Percentiles rank a stretch among this genome's conserved stretches.
Conservation (phyloP, 768 basidiomycete genomes). For the Psilocybe cyanescens region DNA sequence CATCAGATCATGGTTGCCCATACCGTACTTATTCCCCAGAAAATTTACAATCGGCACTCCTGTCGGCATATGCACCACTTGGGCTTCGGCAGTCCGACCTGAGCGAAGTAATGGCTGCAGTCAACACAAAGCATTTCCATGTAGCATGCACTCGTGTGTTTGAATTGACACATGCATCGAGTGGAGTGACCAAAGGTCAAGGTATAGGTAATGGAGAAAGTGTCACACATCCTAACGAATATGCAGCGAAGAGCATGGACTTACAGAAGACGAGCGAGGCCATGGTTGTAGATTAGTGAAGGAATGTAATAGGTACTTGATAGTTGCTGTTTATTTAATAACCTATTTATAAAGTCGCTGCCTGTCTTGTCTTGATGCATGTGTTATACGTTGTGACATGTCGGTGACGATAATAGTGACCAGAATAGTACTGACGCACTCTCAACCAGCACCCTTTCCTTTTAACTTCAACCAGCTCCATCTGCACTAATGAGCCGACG, state of each 20-base stretch:
- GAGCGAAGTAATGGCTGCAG: conserved; percentile 79
- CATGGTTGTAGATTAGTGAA: conserved; percentile 43
- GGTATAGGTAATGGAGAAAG: conserved; percentile 86
- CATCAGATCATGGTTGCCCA: conserved; percentile 84
- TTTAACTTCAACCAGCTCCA: conserved; percentile 1
- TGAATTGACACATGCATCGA: conserved; percentile 82
- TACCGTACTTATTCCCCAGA: conserved; percentile 88
- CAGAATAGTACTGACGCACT: conserved; percentile 3
- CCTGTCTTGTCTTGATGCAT: background rate
- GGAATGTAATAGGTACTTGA: background rate
- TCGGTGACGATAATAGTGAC: conserved; percentile 83
- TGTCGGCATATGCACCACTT: conserved; percentile 65
- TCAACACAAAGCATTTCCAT: conserved; percentile 85
- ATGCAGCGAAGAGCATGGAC: conserved; percentile 75
- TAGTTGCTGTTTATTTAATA: background rate
- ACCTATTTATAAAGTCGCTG: background rate
- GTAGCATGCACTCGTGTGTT: conserved; percentile 97
- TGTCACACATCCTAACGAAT: conserved; percentile 94
- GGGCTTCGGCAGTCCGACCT: conserved; percentile 73
- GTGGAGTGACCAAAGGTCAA: conserved; percentile 85
- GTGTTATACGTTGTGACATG: conserved; percentile 7
- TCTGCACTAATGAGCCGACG: conserved; percentile 50
- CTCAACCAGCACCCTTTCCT: background rate
- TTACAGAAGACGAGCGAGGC: conserved; percentile 46
- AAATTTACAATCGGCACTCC: conserved; percentile 78